phyloP scores from a whole-genome alignment of 2,329 filamentous ascomycete genomes.

The Cercospora citrullina region DNA sequence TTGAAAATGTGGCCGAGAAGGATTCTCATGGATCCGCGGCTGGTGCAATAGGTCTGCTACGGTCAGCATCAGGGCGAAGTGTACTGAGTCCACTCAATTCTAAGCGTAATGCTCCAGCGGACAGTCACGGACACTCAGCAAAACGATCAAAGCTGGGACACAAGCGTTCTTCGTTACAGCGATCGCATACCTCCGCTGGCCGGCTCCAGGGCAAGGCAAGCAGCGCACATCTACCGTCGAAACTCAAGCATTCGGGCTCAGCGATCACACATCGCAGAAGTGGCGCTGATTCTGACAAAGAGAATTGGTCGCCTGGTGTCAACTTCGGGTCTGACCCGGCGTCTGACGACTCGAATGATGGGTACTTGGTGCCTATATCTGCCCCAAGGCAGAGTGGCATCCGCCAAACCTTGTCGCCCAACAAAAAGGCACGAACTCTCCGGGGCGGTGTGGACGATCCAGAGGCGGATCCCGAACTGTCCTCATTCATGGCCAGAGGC shows the following conservation, averaged over 20 bases:
- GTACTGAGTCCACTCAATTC: constrained; percentile 55
- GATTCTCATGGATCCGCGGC: constrained; percentile 77
- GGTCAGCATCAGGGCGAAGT: constrained; percentile 65
- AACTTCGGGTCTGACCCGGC: constrained; percentile 5
- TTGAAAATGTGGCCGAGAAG: constrained; percentile 78
- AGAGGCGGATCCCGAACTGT: constrained; percentile 63
- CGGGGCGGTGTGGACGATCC: constrained; percentile 41
- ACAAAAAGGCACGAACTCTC: neutral
- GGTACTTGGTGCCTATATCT: neutral
- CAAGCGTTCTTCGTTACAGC: constrained; percentile 36
- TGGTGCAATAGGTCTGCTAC: constrained; percentile 76
- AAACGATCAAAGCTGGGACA: constrained; percentile 52
- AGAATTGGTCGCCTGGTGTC: constrained; percentile 74
- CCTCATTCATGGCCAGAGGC: constrained; percentile 69
- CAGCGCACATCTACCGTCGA: constrained; percentile 13
- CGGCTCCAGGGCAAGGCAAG: constrained; percentile 33
- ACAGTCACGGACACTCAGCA: constrained; percentile 25
- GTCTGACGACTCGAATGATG: neutral
- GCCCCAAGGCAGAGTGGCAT: neutral
- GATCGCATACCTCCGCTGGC: constrained; percentile 36
- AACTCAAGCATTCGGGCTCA: constrained; percentile 36
- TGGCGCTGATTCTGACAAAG: constrained; percentile 84
- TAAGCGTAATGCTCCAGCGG: constrained; percentile 61
- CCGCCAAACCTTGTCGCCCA: neutral
- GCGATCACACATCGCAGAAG: constrained; percentile 46